A percentile compares a stretch with the other conserved stretches of the same genome.
Evolutionary conservation across 2,329 filamentous ascomycete genomes (phyloP).

Genomic region (Exutisphaerella laricina): DNA sequence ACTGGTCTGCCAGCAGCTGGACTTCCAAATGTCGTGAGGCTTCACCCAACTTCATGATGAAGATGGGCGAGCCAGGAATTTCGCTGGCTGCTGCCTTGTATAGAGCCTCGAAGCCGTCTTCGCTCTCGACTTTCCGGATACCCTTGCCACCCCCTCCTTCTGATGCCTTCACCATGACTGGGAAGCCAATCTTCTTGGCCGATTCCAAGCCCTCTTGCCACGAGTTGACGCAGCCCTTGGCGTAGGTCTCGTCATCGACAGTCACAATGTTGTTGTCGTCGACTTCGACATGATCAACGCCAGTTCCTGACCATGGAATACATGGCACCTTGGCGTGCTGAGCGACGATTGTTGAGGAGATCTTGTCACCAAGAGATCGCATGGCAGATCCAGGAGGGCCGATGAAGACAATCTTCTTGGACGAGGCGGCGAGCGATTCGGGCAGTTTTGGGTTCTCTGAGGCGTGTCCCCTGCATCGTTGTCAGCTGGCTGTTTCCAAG

Average conservation of each 20-base stretch:
- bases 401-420: slow-evolving; percentile 99
- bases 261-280: slow-evolving; percentile 86
- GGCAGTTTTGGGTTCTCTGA: slow-evolving; percentile 98
- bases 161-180: slow-evolving; percentile 99
- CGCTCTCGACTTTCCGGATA: slow-evolving; percentile 87
- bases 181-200: slow-evolving; percentile 89
- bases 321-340: slow-evolving; percentile 95
- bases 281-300: slow-evolving; percentile 73
- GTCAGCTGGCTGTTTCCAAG: slow-evolving; percentile 20
- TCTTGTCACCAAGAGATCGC: slow-evolving; percentile 99
- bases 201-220: slow-evolving; percentile 84
- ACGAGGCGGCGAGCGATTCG: slow-evolving; percentile 89
- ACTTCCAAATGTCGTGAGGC: slow-evolving; percentile 97
- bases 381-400: slow-evolving; percentile 96
- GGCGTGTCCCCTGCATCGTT: slow-evolving; percentile 70
- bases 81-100: slow-evolving; percentile 97
- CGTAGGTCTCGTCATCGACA: slow-evolving; percentile 77
- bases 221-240: slow-evolving; percentile 82
- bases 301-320: slow-evolving; percentile 98
- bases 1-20: slow-evolving; percentile 94
- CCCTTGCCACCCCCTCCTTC: slow-evolving; percentile 99
- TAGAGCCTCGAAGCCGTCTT: slow-evolving; percentile 76
- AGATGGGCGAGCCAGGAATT: slow-evolving; percentile 97
- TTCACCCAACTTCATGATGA: slow-evolving; percentile 99
- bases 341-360: slow-evolving; percentile 97